phyloP scores from a whole-genome alignment of 495 filamentous ascomycete genomes.

The Penicillium flavigenum region DNA sequence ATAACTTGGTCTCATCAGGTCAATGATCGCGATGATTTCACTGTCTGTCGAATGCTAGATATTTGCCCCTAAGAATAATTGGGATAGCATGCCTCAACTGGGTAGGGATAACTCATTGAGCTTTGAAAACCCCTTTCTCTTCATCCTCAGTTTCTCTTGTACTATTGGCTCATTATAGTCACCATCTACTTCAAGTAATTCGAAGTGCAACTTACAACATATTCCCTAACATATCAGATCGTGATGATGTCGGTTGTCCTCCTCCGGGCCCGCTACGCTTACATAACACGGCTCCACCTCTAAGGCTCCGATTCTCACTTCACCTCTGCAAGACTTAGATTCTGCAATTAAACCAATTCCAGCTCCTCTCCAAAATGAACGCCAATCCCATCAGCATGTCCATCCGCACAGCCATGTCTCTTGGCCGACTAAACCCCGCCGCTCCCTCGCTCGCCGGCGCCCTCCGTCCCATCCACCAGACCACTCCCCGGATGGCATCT shows the following conservation, averaged over 20 bases:
- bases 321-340: constrained; percentile 15
- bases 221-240: background rate
- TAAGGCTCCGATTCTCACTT: constrained; percentile 7
- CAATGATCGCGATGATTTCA: too few relatives aligned
- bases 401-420: constrained; percentile 32
- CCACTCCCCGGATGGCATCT: constrained; percentile 16
- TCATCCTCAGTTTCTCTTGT: background rate
- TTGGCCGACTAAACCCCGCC: constrained; percentile 28
- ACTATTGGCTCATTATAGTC: background rate
- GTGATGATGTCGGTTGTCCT: background rate
- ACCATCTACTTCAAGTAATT: background rate
- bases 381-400: constrained; percentile 29
- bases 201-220: background rate
- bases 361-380: constrained; percentile 21
- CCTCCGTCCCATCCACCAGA: constrained; percentile 15
- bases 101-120: background rate
- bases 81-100: too few relatives aligned
- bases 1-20: too few relatives aligned
- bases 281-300: constrained; percentile 22
- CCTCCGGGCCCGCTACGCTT: constrained; percentile 6
- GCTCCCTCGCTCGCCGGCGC: constrained; percentile 25
- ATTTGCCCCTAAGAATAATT: too few relatives aligned
- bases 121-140: background rate
- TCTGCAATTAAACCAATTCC: constrained; percentile 10
- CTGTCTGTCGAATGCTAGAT: too few relatives aligned